A percentile compares a stretch with the other conserved stretches of the same genome.
Conservation (phyloP, 441 rosid species). For the Jatropha multifida region DNA sequence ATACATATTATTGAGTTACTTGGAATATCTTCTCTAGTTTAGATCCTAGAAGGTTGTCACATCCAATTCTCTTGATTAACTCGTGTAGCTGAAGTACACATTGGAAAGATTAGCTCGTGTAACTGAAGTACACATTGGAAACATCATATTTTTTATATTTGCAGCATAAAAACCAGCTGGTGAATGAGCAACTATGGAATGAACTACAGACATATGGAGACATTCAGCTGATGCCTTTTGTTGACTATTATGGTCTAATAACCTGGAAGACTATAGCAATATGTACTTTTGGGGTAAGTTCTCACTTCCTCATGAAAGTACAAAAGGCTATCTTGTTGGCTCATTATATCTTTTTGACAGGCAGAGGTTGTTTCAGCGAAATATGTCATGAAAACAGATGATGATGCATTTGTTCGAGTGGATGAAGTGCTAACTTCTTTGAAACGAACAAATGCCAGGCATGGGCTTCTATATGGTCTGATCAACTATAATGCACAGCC, state of each 20-base stretch:
- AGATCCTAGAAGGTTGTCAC: not conserved
- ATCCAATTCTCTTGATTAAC: not conserved
- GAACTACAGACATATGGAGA: conserved; percentile 84
- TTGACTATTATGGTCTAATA: conserved; percentile 91
- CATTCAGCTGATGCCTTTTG: conserved; percentile 94
- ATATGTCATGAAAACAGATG: conserved; percentile 95
- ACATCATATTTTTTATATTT: conserved; percentile 10
- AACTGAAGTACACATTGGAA: not conserved
- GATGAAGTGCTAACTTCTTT: conserved; percentile 81
- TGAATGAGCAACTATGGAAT: conserved; percentile 89
- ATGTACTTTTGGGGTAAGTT: conserved; percentile 88
- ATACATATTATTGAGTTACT: not conserved
- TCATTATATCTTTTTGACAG: conserved; percentile 34
- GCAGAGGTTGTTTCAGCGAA: conserved; percentile 74
- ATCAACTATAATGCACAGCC: conserved; percentile 80
- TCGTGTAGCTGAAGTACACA: conserved; percentile 7
- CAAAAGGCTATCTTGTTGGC: not conserved
- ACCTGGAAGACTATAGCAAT: conserved; percentile 96
- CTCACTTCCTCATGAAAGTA: not conserved
- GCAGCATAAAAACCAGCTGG: conserved; percentile 93
- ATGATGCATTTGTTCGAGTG: conserved; percentile 92
- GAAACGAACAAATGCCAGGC: conserved; percentile 47
- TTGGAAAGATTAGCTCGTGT: conserved; percentile 6
- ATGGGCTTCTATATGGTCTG: conserved; percentile 74
- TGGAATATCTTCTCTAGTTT: not conserved